Evolutionary conservation across 306 rosid genomes (phyloP).

Genomic region (Styphnolobium japonicum): DNA sequence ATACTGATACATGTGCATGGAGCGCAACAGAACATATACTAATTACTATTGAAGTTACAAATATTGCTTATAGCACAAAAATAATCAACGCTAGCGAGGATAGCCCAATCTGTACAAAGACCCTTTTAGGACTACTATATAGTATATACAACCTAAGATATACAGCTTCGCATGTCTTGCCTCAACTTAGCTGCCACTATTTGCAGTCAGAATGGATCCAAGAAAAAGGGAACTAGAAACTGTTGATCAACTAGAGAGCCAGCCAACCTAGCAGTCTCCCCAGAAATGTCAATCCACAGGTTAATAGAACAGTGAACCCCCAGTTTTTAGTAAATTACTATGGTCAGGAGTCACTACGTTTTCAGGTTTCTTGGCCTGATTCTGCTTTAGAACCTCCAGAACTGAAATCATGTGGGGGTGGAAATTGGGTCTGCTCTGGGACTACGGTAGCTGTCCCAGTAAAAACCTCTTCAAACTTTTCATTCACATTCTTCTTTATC

Average conservation of each 20-base stretch:
- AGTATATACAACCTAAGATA: slow-evolving; percentile 23
- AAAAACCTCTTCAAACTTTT: slow-evolving; percentile 56
- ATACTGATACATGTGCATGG: neutral
- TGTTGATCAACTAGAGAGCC: slow-evolving; percentile 16
- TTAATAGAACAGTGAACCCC: neutral
- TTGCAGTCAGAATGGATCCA: neutral
- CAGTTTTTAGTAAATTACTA: neutral
- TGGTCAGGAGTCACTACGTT: neutral
- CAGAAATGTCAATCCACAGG: slow-evolving; percentile 8
- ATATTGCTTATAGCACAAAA: slow-evolving; percentile 12
- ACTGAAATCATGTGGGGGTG: slow-evolving; percentile 23
- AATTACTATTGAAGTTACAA: neutral
- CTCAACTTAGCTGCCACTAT: slow-evolving; percentile 7
- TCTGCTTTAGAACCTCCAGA: slow-evolving; percentile 34
- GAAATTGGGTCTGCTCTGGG: slow-evolving; percentile 46
- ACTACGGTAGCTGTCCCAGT: slow-evolving; percentile 20
- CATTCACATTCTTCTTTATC: slow-evolving; percentile 64
- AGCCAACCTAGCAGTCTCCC: slow-evolving; percentile 8
- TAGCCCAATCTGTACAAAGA: slow-evolving; percentile 26
- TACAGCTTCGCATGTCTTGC: slow-evolving; percentile 28
- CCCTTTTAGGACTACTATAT: slow-evolving; percentile 5
- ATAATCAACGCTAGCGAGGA: neutral
- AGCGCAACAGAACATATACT: neutral
- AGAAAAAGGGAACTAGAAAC: slow-evolving; percentile 14
- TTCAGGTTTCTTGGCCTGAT: slow-evolving; percentile 29